Evolutionary conservation across 805 yeast species (phyloP).

Genomic region (Ogataea nakhonphanomensis): DNA sequence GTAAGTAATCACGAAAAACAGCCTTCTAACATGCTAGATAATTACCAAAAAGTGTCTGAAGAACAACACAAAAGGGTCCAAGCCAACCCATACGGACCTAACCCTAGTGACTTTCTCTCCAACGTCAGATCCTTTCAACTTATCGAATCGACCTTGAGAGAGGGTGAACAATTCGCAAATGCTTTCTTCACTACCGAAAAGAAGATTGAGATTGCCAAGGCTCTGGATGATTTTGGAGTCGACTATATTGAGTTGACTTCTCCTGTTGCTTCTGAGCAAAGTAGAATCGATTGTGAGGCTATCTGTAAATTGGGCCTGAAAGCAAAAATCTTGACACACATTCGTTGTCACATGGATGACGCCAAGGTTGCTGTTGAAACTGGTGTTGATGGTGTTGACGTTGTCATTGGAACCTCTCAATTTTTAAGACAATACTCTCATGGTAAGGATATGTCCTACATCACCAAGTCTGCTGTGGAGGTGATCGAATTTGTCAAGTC

Average conservation of each 20-base stretch:
- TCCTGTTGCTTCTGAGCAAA: slow-evolving; percentile 58
- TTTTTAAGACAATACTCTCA: slow-evolving; percentile 54
- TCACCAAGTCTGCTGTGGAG: slow-evolving; percentile 54
- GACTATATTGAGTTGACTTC: slow-evolving; percentile 60
- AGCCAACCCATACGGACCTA: slow-evolving; percentile 55
- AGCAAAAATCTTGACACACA: slow-evolving; percentile 51
- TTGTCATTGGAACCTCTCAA: slow-evolving; percentile 58
- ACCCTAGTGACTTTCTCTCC: slow-evolving; percentile 54
- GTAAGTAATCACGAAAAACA: slow-evolving; percentile 9
- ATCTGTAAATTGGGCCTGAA: slow-evolving; percentile 57
- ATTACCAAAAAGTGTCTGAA: slow-evolving; percentile 46
- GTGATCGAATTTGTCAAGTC: slow-evolving; percentile 60
- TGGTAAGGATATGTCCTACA: slow-evolving; percentile 60
- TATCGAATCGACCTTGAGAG: slow-evolving; percentile 58
- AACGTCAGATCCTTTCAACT: slow-evolving; percentile 51
- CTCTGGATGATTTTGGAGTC: slow-evolving; percentile 58
- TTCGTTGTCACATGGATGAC: slow-evolving; percentile 61
- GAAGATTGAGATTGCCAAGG: slow-evolving; percentile 57
- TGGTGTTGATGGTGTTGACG: slow-evolving; percentile 62
- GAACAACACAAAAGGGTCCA: slow-evolving; percentile 35
- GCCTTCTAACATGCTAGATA: slow-evolving; percentile 19
- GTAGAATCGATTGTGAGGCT: slow-evolving; percentile 55
- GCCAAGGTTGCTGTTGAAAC: slow-evolving; percentile 59
- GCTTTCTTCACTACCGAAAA: slow-evolving; percentile 56
- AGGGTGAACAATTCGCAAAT: slow-evolving; percentile 62